phyloP scores from a whole-genome alignment of 306 rosid species.

The Begonia loranthoides region DNA sequence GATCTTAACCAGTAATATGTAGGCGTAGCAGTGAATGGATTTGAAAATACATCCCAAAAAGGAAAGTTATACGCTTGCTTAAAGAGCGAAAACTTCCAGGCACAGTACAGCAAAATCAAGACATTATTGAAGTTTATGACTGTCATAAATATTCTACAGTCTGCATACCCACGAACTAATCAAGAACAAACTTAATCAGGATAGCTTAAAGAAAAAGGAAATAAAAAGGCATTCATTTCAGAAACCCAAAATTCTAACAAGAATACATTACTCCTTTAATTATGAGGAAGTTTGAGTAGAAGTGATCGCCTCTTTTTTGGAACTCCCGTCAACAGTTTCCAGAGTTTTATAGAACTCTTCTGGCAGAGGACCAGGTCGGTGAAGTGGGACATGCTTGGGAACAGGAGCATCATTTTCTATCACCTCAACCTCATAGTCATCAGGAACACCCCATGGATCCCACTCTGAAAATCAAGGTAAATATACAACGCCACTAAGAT shows the following conservation, averaged over 20 bases:
- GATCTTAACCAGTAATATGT: too few species aligned
- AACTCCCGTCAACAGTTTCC: slow-evolving; percentile 17
- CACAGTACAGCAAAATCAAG: not conserved
- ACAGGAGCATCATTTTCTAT: slow-evolving; percentile 80
- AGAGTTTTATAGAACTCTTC: slow-evolving; percentile 50
- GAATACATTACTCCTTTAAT: slow-evolving; percentile 27
- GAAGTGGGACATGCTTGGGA: slow-evolving; percentile 74
- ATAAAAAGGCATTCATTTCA: slow-evolving; percentile 7
- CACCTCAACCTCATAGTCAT: slow-evolving; percentile 71
- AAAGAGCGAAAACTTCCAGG: too few species aligned
- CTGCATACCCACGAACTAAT: slow-evolving; percentile 12
- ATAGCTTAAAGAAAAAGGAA: slow-evolving; percentile 9
- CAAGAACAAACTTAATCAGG: slow-evolving; percentile 9
- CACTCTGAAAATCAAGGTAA: slow-evolving; percentile 51
- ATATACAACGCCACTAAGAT: slow-evolving; percentile 4
- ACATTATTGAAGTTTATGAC: slow-evolving; percentile 18
- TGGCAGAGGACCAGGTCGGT: slow-evolving; percentile 83
- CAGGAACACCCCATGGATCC: slow-evolving; percentile 92
- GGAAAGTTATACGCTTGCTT: too few species aligned
- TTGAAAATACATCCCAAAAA: too few species aligned
- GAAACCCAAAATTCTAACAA: slow-evolving; percentile 19
- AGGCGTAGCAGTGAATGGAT: too few species aligned
- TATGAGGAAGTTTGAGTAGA: slow-evolving; percentile 20
- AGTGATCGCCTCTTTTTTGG: slow-evolving; percentile 21
- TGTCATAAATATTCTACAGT: slow-evolving; percentile 8